Evolutionary conservation across 2,329 filamentous ascomycete genomes (phyloP).

Genomic region (Tolypocladium pustulatum): DNA sequence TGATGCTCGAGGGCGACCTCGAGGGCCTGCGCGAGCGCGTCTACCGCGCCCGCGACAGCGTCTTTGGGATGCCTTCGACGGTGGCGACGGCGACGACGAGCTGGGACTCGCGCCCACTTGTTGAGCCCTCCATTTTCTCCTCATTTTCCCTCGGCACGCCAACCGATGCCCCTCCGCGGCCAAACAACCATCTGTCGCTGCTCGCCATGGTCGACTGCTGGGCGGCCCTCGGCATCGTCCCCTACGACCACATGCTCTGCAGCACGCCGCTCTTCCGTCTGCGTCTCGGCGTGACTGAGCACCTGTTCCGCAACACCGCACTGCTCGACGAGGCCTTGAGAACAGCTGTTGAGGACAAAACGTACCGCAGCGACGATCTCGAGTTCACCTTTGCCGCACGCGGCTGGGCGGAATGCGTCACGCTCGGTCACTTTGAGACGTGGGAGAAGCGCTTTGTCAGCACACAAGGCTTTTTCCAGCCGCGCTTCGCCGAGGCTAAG

Average conservation of each 20-base stretch:
- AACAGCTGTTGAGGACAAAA: conserved; percentile 80
- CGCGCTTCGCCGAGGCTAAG: conserved; percentile 77
- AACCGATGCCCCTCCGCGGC: conserved; percentile 46
- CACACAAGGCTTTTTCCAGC: conserved; percentile 86
- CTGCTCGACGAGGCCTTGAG: conserved; percentile 77
- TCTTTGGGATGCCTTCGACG: conserved; percentile 56
- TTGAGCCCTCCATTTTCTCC: conserved; percentile 78
- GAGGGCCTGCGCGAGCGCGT: conserved; percentile 67
- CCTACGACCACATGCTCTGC: conserved; percentile 99
- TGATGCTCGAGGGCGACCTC: conserved; percentile 82
- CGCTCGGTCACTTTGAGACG: conserved; percentile 81
- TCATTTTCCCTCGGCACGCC: conserved; percentile 74
- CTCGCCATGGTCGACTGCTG: conserved; percentile 98
- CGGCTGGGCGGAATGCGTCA: conserved; percentile 92
- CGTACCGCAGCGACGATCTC: conserved; percentile 88
- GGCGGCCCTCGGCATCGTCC: conserved; percentile 85
- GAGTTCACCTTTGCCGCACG: conserved; percentile 96
- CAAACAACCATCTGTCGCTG: conserved; percentile 88
- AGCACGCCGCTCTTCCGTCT: conserved; percentile 94
- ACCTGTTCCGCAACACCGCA: conserved; percentile 74
- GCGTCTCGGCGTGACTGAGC: conserved; percentile 95
- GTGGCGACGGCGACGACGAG: conserved; percentile 21
- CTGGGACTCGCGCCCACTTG: conserved; percentile 54
- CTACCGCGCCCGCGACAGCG: conserved; percentile 52
- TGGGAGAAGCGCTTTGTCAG: conserved; percentile 86